Evolutionary conservation across 148 eudicot species (phyloP), one percentile per base, ranked within the genome.

Genomic region (Rhododendron griersonianum): DNA sequence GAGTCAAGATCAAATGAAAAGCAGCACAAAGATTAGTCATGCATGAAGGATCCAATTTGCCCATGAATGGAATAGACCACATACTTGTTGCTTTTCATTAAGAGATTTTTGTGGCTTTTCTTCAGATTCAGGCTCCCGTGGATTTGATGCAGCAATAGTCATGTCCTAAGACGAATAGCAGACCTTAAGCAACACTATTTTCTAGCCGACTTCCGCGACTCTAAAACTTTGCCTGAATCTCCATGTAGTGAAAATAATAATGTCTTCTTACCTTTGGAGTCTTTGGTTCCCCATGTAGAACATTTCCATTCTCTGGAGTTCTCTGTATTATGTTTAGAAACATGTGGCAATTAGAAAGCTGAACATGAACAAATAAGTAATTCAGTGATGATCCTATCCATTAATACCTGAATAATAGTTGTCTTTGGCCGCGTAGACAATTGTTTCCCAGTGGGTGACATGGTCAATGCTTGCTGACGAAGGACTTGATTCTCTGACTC

Each of bases 401-500:
- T 74, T 48, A 59, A 63, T 86, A 94, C 99, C 94, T 86, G 95
- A 87, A 93, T 23, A 87, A 90, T 94, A 89, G 92, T 90, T 65
- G 94, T 91, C 91, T 88, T 95, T 76, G 98, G 94, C 33, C 98
- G 93, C 39, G 90, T 88, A 83, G 98, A 93, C 75, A 92, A 75
- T 69, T 93, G 73, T 86, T 91, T 95, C 82, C 92, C 91, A 51
- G 96, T 91, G 59, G 98, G 98, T 51, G 98, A 94, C 97, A 98
- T 93, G 69, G 99, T 91, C 86, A 95, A 87, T 81, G 99, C 98
- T 91, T 95, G 98, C 88, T 98, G 99, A 88, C 99, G 99, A 88
- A 98, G 96, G 28, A 91, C 92, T 92, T 95, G 98, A 90, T 95
- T 94, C 92, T 98, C 99, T n/a, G 96, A 95, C 88, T 94, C 96